phyloP scores from a whole-genome alignment of 805 yeast species.

The Ogataea pignaliae region DNA sequence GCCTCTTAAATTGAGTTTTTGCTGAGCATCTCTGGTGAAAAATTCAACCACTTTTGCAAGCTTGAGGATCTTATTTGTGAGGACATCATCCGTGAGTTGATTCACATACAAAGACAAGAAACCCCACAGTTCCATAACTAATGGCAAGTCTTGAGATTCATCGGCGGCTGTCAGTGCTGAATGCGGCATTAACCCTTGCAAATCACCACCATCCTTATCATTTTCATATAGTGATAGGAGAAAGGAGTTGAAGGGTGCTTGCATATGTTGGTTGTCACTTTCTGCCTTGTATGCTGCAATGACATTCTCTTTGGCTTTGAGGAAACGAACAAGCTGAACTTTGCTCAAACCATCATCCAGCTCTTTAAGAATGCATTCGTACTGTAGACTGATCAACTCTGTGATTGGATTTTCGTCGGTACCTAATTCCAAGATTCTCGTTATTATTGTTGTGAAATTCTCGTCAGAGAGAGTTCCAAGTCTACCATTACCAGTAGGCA shows the following conservation, averaged over 20 bases:
- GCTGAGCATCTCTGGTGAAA: constrained; percentile 46
- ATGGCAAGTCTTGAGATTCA: constrained; percentile 42
- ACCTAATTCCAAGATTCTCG: constrained; percentile 60
- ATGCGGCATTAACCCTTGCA: constrained; percentile 4
- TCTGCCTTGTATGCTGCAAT: constrained; percentile 28
- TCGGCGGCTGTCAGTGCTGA: constrained; percentile 15
- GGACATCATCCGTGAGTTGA: constrained; percentile 28
- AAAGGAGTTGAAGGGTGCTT: constrained; percentile 23
- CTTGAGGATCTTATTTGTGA: constrained; percentile 37
- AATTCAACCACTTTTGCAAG: constrained; percentile 54
- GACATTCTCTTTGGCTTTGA: constrained; percentile 37
- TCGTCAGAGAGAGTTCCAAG: constrained; percentile 5
- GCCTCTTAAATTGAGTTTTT: constrained; percentile 11
- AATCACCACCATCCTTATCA: constrained; percentile 6
- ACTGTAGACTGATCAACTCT: constrained; percentile 55
- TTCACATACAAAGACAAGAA: constrained; percentile 38
- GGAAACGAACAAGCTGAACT: constrained; percentile 36
- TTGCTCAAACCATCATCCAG: constrained; percentile 37
- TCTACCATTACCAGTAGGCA: constrained; percentile 10
- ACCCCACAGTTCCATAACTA: constrained; percentile 59
- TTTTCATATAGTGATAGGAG: constrained; percentile 23
- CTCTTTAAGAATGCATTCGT: constrained; percentile 33
- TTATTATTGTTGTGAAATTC: constrained; percentile 39
- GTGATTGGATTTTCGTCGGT: constrained; percentile 57
- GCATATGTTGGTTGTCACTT: constrained; percentile 19